Conservation (phyloP, 805 yeast genomes). For the Metschnikowia matae region DNA sequence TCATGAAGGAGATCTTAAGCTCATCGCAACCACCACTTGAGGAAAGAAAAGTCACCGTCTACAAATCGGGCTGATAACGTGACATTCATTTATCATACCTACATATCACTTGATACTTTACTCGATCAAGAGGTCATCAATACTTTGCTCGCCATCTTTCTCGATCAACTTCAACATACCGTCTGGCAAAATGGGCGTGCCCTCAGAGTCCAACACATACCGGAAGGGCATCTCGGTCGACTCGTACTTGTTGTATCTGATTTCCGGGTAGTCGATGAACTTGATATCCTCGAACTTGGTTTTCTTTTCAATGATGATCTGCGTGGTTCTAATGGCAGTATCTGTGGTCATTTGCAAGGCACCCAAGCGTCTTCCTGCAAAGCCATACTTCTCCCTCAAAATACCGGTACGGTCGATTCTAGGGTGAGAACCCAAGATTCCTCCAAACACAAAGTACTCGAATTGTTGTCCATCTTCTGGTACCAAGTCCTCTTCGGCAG, state of each 20-base stretch:
- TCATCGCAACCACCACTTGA: slow-evolving; percentile 21
- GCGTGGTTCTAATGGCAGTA: slow-evolving; percentile 92
- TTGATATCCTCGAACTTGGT: slow-evolving; percentile 64
- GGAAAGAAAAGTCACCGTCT: slow-evolving; percentile 26
- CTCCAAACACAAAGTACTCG: slow-evolving; percentile 93
- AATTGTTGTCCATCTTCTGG: slow-evolving; percentile 66
- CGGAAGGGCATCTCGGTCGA: slow-evolving; percentile 98
- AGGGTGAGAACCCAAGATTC: slow-evolving; percentile 92
- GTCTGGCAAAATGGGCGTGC: slow-evolving; percentile 79
- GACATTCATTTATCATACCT: background rate
- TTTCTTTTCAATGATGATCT: slow-evolving; percentile 61
- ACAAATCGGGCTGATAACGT: slow-evolving; percentile 11
- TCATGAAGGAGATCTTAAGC: slow-evolving; percentile 54
- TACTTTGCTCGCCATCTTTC: slow-evolving; percentile 77
- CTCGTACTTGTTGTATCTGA: slow-evolving; percentile 80
- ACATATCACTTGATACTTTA: slow-evolving; percentile 7
- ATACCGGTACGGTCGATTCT: slow-evolving; percentile 92
- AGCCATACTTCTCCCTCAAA: slow-evolving; percentile 72
- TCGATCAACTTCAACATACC: slow-evolving; percentile 89
- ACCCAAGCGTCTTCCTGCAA: slow-evolving; percentile 84
- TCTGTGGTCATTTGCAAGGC: slow-evolving; percentile 94
- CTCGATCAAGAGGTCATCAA: slow-evolving; percentile 60
- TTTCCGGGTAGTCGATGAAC: slow-evolving; percentile 92
- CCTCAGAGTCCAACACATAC: slow-evolving; percentile 61
- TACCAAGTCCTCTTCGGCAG: slow-evolving; percentile 66